Conservation (phyloP, 164 flowering plant genomes). For the Sextonia rubra region DNA sequence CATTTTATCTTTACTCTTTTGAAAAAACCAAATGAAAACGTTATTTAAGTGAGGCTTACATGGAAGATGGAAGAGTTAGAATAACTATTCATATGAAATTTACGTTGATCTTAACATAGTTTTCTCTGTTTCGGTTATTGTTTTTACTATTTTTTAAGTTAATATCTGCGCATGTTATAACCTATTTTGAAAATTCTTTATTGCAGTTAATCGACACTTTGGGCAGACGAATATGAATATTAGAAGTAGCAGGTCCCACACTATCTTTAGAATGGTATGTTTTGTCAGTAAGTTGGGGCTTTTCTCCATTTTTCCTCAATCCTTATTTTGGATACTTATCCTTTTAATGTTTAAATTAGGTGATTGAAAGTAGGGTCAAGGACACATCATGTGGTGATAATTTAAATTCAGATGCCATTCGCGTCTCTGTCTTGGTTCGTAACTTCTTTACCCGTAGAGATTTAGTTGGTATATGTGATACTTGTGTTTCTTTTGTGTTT, state of each 20-base stretch:
- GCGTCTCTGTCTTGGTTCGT: conserved; percentile 95
- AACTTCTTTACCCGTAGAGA: conserved; percentile 1
- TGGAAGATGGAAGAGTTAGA: too few species aligned
- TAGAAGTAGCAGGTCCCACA: conserved; percentile 95
- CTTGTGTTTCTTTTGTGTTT: not conserved
- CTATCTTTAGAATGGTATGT: conserved; percentile 92
- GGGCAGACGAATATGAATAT: conserved; percentile 98
- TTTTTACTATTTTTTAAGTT: not conserved
- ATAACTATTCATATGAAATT: too few species aligned
- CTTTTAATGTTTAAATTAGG: conserved; percentile 35
- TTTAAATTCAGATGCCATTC: conserved; percentile 66
- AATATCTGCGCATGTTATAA: not conserved
- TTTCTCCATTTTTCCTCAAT: not conserved
- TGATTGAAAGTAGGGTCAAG: conserved; percentile 88
- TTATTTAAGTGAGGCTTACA: too few species aligned
- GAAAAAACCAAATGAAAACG: too few species aligned
- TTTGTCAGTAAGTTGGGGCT: not conserved
- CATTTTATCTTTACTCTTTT: too few species aligned
- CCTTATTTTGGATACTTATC: not conserved
- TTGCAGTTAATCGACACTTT: conserved; percentile 87
- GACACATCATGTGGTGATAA: conserved; percentile 31
- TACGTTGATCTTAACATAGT: too few species aligned
- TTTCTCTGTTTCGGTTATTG: not conserved
- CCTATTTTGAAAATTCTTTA: not conserved
- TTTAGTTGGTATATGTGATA: not conserved